Evolutionary conservation across 1,284 basidiomycete genomes (phyloP), one percentile per base, ranked within the genome.

Genomic region (Rhodotorula mucilaginosa): DNA sequence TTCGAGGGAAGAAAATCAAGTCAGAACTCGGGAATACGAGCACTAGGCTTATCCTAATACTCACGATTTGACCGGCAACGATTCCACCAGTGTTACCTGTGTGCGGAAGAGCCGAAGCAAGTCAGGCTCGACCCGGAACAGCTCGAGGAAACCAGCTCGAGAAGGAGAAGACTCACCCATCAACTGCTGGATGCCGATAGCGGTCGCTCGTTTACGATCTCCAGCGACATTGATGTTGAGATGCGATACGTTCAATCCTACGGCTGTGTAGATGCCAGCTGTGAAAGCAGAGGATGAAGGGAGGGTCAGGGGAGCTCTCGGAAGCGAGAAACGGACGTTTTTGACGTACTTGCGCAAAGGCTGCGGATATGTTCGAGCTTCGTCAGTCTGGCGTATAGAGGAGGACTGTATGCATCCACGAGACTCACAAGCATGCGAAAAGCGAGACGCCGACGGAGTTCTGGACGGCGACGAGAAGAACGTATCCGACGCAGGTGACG

Each of bases 401-500:
- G 26, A 34, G 34, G 21, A 59, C 21, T 7, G 18, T n/a, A 5
- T 26, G 13, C 18, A 13, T 15, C 1, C 2, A 12, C 10, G 34
- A 10, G 26, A 31, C 59, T 21, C 15, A 51, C 49, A 70, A 70
- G 56, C 68, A 70, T 1, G 68, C 68, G 12, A 70, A 64, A 44
- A 70, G 65, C n/a, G 61, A 60, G 6, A 61, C 48, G 15, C 48
- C 69, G 3, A 26, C 49, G 15, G 5, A 39, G 13, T 48, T 18
- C n/a, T 65, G 57, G 15, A 58, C 61, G 3, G 56, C 69, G 10
- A 54, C 31, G 13, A 70, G 46, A 47, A 70, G 61, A 5, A 61
- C 56, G n/a, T 70, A 70, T 2, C 69, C 69, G 69, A 67, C 18
- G 65, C 54, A 56, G 10, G 69, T 70, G 39, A 70, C 51, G 13